Evolutionary conservation across 129 eudicot genomes (phyloP), one percentile per base, ranked within the genome.

Genomic region (Helianthus tuberosus): DNA sequence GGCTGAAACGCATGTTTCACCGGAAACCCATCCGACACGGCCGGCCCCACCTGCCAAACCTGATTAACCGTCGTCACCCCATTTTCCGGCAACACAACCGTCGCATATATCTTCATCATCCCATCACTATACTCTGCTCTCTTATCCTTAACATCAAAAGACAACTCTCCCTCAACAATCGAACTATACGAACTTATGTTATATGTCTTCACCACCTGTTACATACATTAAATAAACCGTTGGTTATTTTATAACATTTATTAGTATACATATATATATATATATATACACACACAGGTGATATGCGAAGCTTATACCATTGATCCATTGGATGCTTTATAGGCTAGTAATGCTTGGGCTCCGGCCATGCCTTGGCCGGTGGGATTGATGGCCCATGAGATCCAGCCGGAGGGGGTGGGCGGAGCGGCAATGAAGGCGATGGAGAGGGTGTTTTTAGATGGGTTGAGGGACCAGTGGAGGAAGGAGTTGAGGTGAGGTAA

Each of bases 41-140:
- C 60, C 53, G 91, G 58, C 5, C 99, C 99, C 12, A 91, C 97
- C 86, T 94, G 99, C 99, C 99, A 94, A 3, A 94, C 91, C 62
- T 94, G 97, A 75, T 91, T 94, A 52, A 91, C 79, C 72, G 38
- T 44, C 68, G 82, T 69, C 74, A 35, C 23, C 39, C 67, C 80
- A 63, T 52, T 70, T 36, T 39, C 82, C 49, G 93, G 97, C 86
- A 91, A 54, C 77, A 41, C 85, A 75, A 86, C 65, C 66, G 88
- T 87, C 20, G 96, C 94, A 77, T 81, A 87, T 20, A 89, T 79
- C 78, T 50, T 85, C 79, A 91, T 79, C 49, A 70, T 7, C 17
- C 91, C 97, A 27, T 39, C 89, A 17, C 81, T 57, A 54, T 6
- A 82, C 68, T 88, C 96, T 1, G 85, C 99, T 6, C 75, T 57